Conservation (phyloP, 2,329 filamentous ascomycete species). For the Aspergillus nomiae region DNA sequence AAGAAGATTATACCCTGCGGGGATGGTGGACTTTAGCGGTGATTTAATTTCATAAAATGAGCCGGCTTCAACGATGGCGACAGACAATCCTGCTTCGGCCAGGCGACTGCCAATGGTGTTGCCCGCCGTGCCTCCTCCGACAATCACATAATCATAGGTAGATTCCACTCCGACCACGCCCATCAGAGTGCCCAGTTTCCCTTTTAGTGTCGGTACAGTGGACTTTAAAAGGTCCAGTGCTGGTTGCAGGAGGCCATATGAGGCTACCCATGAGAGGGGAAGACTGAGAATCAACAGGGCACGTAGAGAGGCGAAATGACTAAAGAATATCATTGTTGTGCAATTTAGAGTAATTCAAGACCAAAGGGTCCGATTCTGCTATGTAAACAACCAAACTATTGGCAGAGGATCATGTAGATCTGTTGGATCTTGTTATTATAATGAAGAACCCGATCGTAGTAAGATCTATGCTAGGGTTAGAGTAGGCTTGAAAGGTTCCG, state of each 20-base stretch:
- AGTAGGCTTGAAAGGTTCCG: too few species aligned
- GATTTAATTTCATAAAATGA: conserved; percentile 32
- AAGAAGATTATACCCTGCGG: conserved; percentile 19
- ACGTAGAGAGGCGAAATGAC: neutral
- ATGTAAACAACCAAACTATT: neutral
- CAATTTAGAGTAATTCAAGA: neutral
- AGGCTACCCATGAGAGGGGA: neutral
- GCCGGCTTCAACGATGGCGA: conserved; percentile 32
- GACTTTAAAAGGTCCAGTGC: neutral
- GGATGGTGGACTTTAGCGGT: conserved; percentile 25
- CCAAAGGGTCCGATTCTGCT: neutral
- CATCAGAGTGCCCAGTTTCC: neutral
- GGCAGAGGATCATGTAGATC: neutral
- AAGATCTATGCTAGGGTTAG: too few species aligned
- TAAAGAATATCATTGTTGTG: neutral
- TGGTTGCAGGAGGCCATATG: neutral
- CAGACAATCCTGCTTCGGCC: conserved; percentile 19
- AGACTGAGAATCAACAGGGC: neutral
- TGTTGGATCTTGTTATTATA: too few species aligned
- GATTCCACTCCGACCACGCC: neutral
- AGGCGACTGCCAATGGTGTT: conserved; percentile 20
- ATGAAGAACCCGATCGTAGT: too few species aligned
- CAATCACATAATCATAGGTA: conserved; percentile 11
- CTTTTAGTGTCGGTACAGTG: neutral
- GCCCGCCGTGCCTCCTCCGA: conserved; percentile 26